A percentile compares a stretch with the other conserved stretches of the same genome.
These are phyloP conservation scores for Pelargonium citronellum DNA, from an alignment of 441 rosid genomes.

Conservation along the genomic window DNA sequence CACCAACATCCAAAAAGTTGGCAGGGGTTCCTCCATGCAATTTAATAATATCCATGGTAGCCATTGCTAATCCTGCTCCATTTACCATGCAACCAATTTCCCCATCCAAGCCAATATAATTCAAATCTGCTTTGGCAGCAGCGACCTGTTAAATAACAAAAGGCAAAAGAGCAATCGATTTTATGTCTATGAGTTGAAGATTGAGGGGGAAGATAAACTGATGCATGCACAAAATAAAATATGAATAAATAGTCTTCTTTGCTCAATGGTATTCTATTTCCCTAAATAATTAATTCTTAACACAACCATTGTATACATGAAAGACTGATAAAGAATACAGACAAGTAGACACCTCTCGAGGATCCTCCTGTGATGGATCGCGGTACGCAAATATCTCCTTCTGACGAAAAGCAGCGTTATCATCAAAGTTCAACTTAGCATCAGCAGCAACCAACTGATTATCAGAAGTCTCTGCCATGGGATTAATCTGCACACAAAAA, in stretches of 20 bases:
- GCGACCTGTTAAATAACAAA: constrained; percentile 68
- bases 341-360: constrained; percentile 61
- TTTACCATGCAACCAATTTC: constrained; percentile 99
- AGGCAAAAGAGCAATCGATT: constrained; percentile 11
- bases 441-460: constrained; percentile 93
- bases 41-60: constrained; percentile 98
- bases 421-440: constrained; percentile 97
- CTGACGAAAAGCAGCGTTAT: constrained; percentile 87
- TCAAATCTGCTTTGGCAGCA: constrained; percentile 91
- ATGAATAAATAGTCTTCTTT: too few relatives aligned
- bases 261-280: too few relatives aligned
- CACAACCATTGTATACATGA: not conserved
- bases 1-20: constrained; percentile 97
- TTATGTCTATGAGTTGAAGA: not conserved
- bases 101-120: constrained; percentile 93
- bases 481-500: constrained; percentile 65
- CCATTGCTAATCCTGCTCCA: constrained; percentile 99
- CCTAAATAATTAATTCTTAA: too few relatives aligned
- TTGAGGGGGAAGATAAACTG: not conserved
- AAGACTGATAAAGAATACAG: not conserved
- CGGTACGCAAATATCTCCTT: constrained; percentile 71
- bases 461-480: constrained; percentile 83
- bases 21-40: constrained; percentile 99
- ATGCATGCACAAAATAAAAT: too few relatives aligned
- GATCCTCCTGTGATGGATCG: constrained; percentile 95